Conservation (phyloP, 169 alveolate genomes). For the Besnoitia besnoiti region DNA sequence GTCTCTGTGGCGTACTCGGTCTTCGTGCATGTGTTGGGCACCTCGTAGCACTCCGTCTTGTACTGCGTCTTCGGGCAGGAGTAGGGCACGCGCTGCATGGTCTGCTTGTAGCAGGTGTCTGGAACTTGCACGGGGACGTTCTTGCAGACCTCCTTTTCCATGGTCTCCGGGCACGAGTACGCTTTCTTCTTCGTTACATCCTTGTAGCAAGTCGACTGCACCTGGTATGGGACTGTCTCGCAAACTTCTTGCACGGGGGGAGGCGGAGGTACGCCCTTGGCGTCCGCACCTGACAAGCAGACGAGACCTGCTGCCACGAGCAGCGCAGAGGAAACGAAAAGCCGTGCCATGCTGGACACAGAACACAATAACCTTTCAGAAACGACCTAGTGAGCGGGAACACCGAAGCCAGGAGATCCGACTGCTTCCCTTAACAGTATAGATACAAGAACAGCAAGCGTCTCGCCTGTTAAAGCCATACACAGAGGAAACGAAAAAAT, state of each 20-base stretch:
- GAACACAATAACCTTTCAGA: neutral
- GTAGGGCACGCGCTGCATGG: slow-evolving; percentile 38
- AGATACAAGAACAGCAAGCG: neutral
- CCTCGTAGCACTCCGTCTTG: slow-evolving; percentile 54
- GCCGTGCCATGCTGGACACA: neutral
- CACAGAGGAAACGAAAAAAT: neutral
- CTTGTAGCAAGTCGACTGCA: slow-evolving; percentile 35
- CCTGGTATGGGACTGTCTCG: slow-evolving; percentile 49
- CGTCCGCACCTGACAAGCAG: neutral
- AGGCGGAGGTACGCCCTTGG: neutral
- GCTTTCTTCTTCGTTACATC: slow-evolving; percentile 30
- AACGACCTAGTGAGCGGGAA: neutral
- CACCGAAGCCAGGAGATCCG: neutral
- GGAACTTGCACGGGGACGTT: slow-evolving; percentile 41
- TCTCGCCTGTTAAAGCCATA: neutral
- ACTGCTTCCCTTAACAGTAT: neutral
- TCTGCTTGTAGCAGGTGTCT: slow-evolving; percentile 37
- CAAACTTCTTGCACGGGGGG: slow-evolving; percentile 36
- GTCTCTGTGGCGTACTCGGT: slow-evolving; percentile 40
- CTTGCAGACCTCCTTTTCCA: slow-evolving; percentile 35
- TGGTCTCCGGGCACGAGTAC: slow-evolving; percentile 38
- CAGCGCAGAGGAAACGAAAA: neutral
- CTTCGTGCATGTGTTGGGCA: slow-evolving; percentile 51
- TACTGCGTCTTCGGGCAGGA: slow-evolving; percentile 47
- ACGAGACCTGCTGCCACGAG: neutral